Conservation (phyloP, 2,329 filamentous ascomycete species). For the Ambrosiella cleistominuta region DNA sequence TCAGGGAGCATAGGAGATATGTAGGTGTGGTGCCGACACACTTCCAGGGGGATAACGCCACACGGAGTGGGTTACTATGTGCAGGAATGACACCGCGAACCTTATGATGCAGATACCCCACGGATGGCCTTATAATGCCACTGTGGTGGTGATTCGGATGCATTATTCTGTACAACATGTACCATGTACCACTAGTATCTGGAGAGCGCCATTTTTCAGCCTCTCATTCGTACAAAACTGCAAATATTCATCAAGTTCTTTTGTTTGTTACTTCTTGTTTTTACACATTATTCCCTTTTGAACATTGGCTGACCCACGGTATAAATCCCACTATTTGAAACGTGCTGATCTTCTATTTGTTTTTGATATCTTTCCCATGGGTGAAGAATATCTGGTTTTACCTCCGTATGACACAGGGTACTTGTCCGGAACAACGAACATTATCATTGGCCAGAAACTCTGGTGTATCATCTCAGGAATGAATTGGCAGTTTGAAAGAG, state of each 20-base stretch:
- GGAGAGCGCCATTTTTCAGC: neutral
- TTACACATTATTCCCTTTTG: no score
- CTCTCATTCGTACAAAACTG: neutral
- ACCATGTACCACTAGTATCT: neutral
- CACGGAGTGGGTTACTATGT: neutral
- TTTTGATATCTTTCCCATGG: no score
- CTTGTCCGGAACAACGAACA: no score
- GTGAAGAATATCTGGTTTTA: no score
- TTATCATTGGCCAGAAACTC: no score
- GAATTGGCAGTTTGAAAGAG: no score
- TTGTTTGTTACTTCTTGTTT: neutral
- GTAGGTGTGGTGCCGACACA: no score
- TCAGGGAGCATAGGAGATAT: neutral
- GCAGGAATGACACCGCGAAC: neutral
- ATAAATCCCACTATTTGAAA: no score
- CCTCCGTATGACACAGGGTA: no score
- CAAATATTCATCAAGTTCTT: neutral
- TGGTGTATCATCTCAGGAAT: no score
- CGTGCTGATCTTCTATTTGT: no score
- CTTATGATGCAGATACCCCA: neutral
- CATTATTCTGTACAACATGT: neutral
- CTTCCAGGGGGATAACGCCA: neutral
- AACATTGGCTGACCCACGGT: no score
- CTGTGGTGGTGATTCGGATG: neutral
- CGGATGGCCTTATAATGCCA: neutral